Conservation (phyloP, 2,329 filamentous ascomycete genomes). For the Colletotrichum sidae region DNA sequence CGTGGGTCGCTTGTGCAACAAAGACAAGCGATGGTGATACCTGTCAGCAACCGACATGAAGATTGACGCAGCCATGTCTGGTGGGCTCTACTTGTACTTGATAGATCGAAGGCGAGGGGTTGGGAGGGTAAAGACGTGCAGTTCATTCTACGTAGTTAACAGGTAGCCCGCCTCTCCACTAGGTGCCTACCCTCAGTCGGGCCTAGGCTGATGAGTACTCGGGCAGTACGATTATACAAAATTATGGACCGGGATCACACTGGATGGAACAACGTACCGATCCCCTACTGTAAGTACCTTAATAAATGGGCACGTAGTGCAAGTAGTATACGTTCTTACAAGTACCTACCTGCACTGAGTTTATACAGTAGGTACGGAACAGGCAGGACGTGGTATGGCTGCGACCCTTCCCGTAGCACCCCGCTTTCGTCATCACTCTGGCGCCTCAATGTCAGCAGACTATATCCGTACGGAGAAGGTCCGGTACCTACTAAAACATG, state of each 20-base stretch:
- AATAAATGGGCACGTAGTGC: too few relatives aligned
- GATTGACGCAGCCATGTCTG: conserved; percentile 9
- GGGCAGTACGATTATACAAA: too few relatives aligned
- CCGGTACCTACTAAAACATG: neutral
- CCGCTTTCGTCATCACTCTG: conserved; percentile 31
- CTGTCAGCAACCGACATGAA: conserved; percentile 15
- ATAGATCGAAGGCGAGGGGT: neutral
- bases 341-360: too few relatives aligned
- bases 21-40: neutral
- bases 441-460: neutral
- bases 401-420: conserved; percentile 22
- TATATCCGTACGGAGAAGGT: neutral
- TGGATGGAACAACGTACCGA: conserved; percentile 1
- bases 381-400: conserved; percentile 5
- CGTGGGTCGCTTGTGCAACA: conserved; percentile 9
- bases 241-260: neutral
- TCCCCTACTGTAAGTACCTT: too few relatives aligned
- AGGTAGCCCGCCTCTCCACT: too few relatives aligned
- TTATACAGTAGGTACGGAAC: too few relatives aligned
- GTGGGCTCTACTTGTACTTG: neutral
- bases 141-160: too few relatives aligned
- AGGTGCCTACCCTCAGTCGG: too few relatives aligned
- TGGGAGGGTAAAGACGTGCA: neutral
- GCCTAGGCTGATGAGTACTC: too few relatives aligned
- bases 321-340: too few relatives aligned